These are phyloP conservation scores for Hypsizygus marmoreus DNA, from an alignment of 768 basidiomycete species.

Conservation along the genomic window DNA sequence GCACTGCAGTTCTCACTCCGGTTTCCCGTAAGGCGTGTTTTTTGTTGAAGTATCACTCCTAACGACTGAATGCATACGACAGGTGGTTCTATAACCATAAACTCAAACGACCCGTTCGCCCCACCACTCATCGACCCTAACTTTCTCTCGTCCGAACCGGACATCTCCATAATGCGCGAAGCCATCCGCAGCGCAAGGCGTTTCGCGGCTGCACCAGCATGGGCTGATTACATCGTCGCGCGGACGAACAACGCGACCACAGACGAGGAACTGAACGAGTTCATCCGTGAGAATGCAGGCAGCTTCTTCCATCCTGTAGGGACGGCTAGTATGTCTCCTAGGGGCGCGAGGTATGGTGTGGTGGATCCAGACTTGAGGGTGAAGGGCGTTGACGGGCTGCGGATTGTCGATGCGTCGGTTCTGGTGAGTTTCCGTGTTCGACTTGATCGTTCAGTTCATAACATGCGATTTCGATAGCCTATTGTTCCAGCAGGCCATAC, in stretches of 20 bases:
- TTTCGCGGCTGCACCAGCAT: slow-evolving; percentile 18
- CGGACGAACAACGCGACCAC: slow-evolving; percentile 8
- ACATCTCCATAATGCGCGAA: slow-evolving; percentile 23
- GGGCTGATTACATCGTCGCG: slow-evolving; percentile 16
- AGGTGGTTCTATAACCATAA: slow-evolving; percentile 15
- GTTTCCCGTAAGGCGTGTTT: slow-evolving; percentile 18
- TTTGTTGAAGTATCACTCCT: neutral
- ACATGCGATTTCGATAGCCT: too few relatives aligned
- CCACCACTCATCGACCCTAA: slow-evolving; percentile 46
- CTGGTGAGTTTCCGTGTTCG: slow-evolving; percentile 5
- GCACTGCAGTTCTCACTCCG: slow-evolving; percentile 19
- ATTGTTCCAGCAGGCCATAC: slow-evolving; percentile 4
- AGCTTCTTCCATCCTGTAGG: slow-evolving; percentile 25
- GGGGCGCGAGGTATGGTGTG: slow-evolving; percentile 24
- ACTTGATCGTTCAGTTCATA: too few relatives aligned
- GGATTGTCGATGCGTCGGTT: slow-evolving; percentile 35
- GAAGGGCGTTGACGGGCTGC: slow-evolving; percentile 28
- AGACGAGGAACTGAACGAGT: slow-evolving; percentile 24
- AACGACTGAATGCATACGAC: neutral
- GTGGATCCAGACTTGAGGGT: slow-evolving; percentile 31
- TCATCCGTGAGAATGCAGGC: slow-evolving; percentile 11
- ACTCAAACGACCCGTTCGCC: slow-evolving; percentile 29
- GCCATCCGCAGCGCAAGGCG: slow-evolving; percentile 14
- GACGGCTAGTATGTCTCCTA: slow-evolving; percentile 25
- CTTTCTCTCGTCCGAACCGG: slow-evolving; percentile 30